phyloP scores from a whole-genome alignment of 2,329 filamentous ascomycete species.

The Xylariaceae sp. region DNA sequence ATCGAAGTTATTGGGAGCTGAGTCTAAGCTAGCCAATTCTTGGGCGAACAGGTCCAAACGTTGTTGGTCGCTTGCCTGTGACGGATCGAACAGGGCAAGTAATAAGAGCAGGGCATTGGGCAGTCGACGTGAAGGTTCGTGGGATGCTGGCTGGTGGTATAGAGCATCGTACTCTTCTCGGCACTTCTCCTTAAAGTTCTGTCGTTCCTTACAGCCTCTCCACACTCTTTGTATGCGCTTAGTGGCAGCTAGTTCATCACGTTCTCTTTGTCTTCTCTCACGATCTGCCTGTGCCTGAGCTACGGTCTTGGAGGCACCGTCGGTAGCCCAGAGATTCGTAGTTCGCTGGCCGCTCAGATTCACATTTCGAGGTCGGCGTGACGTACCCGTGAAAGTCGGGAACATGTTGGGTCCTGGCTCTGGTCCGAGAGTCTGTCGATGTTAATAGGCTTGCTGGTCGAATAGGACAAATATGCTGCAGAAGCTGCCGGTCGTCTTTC shows the following conservation, averaged over 20 bases:
- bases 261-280: constrained; percentile 76
- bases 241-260: constrained; percentile 74
- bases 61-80: constrained; percentile 48
- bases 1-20: constrained; percentile 14
- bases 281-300: constrained; percentile 87
- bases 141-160: constrained; percentile 46
- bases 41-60: constrained; percentile 50
- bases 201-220: constrained; percentile 73
- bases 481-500: constrained; percentile 3
- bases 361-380: constrained; percentile 84
- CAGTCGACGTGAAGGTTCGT: constrained; percentile 32
- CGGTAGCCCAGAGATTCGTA: constrained; percentile 75
- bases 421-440: background rate
- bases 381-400: constrained; percentile 86
- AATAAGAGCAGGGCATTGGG: constrained; percentile 51
- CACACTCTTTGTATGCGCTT: constrained; percentile 77
- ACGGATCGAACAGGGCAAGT: constrained; percentile 52
- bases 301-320: constrained; percentile 74
- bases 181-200: constrained; percentile 57
- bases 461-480: background rate
- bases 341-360: constrained; percentile 83
- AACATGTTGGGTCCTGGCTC: constrained; percentile 64
- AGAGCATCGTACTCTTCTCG: constrained; percentile 65
- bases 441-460: background rate
- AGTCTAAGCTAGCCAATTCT: constrained; percentile 40